These are phyloP conservation scores for Diaporthe ilicicola DNA, from an alignment of 2,329 filamentous ascomycete genomes.

Conservation along the genomic window DNA sequence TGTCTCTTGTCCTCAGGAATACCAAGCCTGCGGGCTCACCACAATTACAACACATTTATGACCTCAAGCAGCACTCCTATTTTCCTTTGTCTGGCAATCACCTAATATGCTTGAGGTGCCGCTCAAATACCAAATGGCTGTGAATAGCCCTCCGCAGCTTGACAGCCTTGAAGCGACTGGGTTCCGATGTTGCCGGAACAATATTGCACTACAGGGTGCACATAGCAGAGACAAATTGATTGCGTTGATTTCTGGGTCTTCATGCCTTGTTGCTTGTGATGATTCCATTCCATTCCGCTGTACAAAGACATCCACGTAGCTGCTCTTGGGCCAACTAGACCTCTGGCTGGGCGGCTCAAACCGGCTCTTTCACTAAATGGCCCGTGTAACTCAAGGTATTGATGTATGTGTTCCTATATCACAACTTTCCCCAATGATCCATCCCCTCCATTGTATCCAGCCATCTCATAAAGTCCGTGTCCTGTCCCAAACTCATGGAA, in stretches of 20 bases:
- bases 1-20: too few species aligned
- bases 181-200: too few species aligned
- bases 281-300: too few species aligned
- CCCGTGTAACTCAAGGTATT: not conserved
- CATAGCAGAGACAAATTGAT: not conserved
- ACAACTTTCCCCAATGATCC: slow-evolving; percentile 30
- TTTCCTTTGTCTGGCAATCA: not conserved
- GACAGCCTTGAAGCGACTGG: too few species aligned
- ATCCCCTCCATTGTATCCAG: slow-evolving; percentile 45
- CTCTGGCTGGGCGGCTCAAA: not conserved
- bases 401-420: not conserved
- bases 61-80: not conserved
- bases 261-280: not conserved
- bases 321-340: not conserved
- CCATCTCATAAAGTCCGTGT: slow-evolving; percentile 47
- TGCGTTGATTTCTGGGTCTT: not conserved
- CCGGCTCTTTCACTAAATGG: not conserved
- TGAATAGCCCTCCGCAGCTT: too few species aligned
- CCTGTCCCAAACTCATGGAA: slow-evolving; percentile 41
- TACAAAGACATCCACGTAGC: not conserved
- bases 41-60: not conserved
- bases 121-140: not conserved
- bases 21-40: not conserved
- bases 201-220: slow-evolving; percentile 2
- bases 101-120: not conserved